Conservation (phyloP, 495 filamentous ascomycete genomes). For the Penicillium paradoxum region DNA sequence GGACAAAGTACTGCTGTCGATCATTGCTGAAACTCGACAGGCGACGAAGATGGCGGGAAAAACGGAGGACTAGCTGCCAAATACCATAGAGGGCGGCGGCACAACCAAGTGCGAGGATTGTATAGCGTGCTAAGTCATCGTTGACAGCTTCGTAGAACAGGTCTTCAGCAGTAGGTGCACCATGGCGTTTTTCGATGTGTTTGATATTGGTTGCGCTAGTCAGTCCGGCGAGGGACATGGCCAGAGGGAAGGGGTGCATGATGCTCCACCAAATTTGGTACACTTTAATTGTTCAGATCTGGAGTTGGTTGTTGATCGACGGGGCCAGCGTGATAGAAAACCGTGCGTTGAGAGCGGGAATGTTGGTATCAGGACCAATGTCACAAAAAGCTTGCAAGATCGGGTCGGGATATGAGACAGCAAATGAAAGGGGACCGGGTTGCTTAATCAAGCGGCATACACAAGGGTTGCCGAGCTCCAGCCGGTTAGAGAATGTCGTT, state of each 20-base stretch:
- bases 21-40: conserved; percentile 68
- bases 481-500: conserved; percentile 3
- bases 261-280: not conserved
- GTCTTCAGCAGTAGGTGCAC: conserved; percentile 4
- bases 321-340: conserved; percentile 24
- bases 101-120: conserved; percentile 45
- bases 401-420: not conserved
- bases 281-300: not conserved
- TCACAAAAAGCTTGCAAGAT: not conserved
- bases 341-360: not conserved
- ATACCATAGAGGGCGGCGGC: conserved; percentile 47
- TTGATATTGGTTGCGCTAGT: conserved; percentile 26
- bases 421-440: conserved; percentile 14
- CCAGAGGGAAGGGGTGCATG: conserved; percentile 13
- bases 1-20: conserved; percentile 58
- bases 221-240: conserved; percentile 29
- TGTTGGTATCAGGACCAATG: conserved; percentile 4
- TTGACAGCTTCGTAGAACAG: conserved; percentile 32
- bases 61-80: conserved; percentile 46
- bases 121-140: conserved; percentile 37
- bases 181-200: conserved; percentile 29
- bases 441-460: conserved; percentile 1
- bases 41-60: conserved; percentile 65
- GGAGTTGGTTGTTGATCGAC: not conserved
- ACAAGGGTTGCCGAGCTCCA: not conserved